A percentile compares a stretch with the other conserved stretches of the same genome.
phyloP scores from a whole-genome alignment of 148 eudicot genomes.

The Camellia granthamiana region DNA sequence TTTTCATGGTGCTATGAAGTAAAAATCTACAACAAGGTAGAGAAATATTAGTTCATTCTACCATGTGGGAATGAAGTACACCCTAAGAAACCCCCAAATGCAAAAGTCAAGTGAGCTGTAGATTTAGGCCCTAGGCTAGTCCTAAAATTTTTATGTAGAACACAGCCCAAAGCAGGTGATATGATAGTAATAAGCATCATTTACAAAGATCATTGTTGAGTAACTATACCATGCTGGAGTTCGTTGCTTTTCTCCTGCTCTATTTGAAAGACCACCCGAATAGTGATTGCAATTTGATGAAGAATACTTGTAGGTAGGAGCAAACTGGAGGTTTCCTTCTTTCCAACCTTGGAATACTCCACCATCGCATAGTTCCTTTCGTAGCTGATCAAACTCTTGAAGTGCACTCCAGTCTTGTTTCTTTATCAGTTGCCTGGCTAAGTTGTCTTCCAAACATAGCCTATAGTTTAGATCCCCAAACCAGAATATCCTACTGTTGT shows the following conservation, averaged over 20 bases:
- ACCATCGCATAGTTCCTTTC: slow-evolving; percentile 45
- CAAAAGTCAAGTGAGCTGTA: background rate
- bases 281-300: slow-evolving; percentile 48
- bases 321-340: slow-evolving; percentile 58
- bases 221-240: slow-evolving; percentile 62
- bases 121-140: background rate
- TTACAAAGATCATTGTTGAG: background rate
- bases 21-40: background rate
- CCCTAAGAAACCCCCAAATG: background rate
- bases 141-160: background rate
- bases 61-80: background rate
- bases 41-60: background rate
- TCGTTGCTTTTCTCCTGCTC: slow-evolving; percentile 61
- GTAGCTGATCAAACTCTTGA: slow-evolving; percentile 56
- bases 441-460: slow-evolving; percentile 42
- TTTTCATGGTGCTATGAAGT: background rate
- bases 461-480: slow-evolving; percentile 73
- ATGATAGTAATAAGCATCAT: background rate
- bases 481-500: slow-evolving; percentile 64
- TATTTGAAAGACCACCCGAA: slow-evolving; percentile 43
- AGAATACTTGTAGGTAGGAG: slow-evolving; percentile 69
- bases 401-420: slow-evolving; percentile 43
- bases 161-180: background rate
- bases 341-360: slow-evolving; percentile 69
- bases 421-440: slow-evolving; percentile 53